Conservation (phyloP, 148 eudicot genomes). For the Heliosperma pusillum region DNA sequence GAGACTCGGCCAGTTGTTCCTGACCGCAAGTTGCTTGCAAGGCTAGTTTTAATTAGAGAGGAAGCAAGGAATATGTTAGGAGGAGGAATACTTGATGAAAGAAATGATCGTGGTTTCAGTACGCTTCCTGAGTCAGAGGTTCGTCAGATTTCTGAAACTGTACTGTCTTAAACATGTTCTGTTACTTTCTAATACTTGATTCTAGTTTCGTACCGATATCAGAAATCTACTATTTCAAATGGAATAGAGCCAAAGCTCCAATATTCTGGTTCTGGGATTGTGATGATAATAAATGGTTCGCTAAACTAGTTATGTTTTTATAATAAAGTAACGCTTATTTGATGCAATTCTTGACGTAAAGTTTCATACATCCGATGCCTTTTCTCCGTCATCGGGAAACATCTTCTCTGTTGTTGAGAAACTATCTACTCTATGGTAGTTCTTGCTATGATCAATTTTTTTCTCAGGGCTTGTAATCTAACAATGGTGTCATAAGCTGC, state of each 20-base stretch:
- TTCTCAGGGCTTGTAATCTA: neutral
- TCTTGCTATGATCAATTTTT: neutral
- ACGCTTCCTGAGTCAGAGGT: slow-evolving; percentile 98
- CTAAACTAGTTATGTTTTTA: too few species aligned
- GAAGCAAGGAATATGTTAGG: slow-evolving; percentile 99
- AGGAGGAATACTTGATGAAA: slow-evolving; percentile 93
- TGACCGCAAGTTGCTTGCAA: slow-evolving; percentile 89
- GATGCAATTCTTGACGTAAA: too few species aligned
- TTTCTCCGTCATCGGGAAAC: too few species aligned
- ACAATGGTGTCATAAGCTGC: slow-evolving; percentile 21
- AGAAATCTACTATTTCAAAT: too few species aligned
- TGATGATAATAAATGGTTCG: too few species aligned
- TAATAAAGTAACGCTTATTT: too few species aligned
- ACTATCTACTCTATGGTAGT: too few species aligned
- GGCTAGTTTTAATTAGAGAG: slow-evolving; percentile 95
- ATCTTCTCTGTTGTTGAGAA: neutral
- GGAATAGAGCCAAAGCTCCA: too few species aligned
- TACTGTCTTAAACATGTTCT: neutral
- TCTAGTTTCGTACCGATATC: too few species aligned
- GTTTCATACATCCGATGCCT: too few species aligned
- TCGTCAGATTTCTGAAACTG: slow-evolving; percentile 18
- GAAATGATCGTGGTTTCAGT: slow-evolving; percentile 87
- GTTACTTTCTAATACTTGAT: neutral
- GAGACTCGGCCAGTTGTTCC: slow-evolving; percentile 85
- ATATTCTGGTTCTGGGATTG: too few species aligned